Evolutionary conservation across 495 filamentous ascomycete genomes (phyloP).

Genomic region (Penicillium verhagenii): DNA sequence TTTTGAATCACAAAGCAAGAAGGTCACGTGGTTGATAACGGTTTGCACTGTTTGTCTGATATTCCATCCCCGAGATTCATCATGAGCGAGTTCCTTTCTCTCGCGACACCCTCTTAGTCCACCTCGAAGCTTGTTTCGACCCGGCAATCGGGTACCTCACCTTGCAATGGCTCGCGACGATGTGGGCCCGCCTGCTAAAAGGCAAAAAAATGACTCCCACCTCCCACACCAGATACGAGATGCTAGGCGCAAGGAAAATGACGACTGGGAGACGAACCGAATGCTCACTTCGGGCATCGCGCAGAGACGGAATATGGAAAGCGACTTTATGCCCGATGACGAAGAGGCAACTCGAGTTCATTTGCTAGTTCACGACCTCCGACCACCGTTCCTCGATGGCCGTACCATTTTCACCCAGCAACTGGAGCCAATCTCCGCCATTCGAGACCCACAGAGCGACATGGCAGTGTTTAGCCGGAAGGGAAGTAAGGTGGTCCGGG

Average conservation of each 20-base stretch:
- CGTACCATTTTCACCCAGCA: conserved; percentile 96
- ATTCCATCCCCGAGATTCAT: conserved; percentile 2
- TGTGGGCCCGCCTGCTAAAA: conserved; percentile 41
- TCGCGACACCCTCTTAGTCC: background rate
- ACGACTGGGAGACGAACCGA: conserved; percentile 98
- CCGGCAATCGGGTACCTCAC: background rate
- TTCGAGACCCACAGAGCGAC: conserved; percentile 93
- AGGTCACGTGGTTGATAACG: conserved; percentile 26
- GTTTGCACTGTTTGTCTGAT: conserved; percentile 28
- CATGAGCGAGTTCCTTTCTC: background rate
- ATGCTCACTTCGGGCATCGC: conserved; percentile 97
- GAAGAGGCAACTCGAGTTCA: conserved; percentile 89
- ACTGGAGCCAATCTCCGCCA: conserved; percentile 89
- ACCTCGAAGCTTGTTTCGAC: background rate
- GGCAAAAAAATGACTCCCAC: conserved; percentile 41
- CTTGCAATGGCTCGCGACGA: conserved; percentile 38
- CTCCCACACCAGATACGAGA: conserved; percentile 42
- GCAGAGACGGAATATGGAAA: conserved; percentile 76
- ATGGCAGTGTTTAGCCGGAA: conserved; percentile 99
- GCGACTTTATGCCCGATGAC: conserved; percentile 85
- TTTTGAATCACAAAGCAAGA: background rate
- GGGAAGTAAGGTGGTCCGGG: conserved; percentile 89
- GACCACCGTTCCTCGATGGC: conserved; percentile 94
- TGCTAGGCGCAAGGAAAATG: conserved; percentile 83
- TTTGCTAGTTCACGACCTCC: conserved; percentile 88